phyloP scores from a whole-genome alignment of 306 rosid species.

The Bauhinia variegata region DNA sequence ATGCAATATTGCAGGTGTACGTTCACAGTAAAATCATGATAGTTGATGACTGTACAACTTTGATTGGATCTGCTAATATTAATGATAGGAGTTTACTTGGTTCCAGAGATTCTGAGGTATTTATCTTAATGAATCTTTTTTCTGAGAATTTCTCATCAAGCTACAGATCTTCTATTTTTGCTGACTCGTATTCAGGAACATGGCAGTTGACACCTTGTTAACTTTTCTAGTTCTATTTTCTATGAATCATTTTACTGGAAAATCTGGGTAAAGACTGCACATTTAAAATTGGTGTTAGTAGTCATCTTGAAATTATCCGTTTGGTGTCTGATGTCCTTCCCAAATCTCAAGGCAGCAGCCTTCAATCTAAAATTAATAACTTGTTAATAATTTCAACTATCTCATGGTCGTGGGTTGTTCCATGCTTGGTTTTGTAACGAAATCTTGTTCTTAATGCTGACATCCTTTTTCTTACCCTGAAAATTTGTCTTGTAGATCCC shows the following conservation, averaged over 20 bases:
- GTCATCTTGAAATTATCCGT: conserved; percentile 11
- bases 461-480: conserved; percentile 23
- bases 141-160: not conserved
- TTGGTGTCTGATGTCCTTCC: conserved; percentile 20
- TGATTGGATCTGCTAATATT: conserved; percentile 98
- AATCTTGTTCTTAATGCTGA: not conserved
- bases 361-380: conserved; percentile 10
- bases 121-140: conserved; percentile 14
- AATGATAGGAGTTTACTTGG: conserved; percentile 98
- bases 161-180: not conserved
- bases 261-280: conserved; percentile 20
- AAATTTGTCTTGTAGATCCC: conserved; percentile 8
- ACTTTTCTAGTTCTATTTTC: not conserved
- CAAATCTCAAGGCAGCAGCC: not conserved
- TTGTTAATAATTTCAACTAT: conserved; percentile 11
- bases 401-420: not conserved
- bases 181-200: conserved; percentile 12
- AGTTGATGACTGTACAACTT: conserved; percentile 71
- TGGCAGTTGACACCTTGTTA: conserved; percentile 9
- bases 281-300: not conserved
- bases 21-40: conserved; percentile 99
- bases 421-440: too few relatives aligned
- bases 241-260: not conserved
- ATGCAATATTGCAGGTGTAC: conserved; percentile 63
- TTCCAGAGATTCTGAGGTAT: conserved; percentile 97